Conservation (phyloP, 768 basidiomycete species). For the Chalciporus piperatus region DNA sequence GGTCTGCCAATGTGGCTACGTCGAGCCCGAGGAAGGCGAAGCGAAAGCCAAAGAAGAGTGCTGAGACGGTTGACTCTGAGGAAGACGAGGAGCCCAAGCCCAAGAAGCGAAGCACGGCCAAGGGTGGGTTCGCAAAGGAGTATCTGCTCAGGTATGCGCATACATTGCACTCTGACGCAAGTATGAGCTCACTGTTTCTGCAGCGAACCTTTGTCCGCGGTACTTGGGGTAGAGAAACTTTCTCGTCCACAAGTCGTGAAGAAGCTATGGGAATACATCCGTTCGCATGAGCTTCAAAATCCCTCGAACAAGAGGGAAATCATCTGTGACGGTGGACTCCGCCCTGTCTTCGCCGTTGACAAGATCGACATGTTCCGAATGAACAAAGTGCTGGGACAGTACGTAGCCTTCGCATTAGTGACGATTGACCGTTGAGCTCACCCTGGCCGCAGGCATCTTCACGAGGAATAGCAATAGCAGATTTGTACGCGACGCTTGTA, state of each 20-base stretch:
- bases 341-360: slow-evolving; percentile 74
- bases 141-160: slow-evolving; percentile 60
- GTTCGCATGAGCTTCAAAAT: slow-evolving; percentile 77
- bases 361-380: slow-evolving; percentile 93
- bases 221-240: slow-evolving; percentile 64
- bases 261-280: slow-evolving; percentile 87
- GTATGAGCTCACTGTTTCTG: slow-evolving; percentile 4
- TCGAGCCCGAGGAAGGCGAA: slow-evolving; percentile 45
- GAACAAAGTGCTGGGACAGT: slow-evolving; percentile 89
- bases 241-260: slow-evolving; percentile 92
- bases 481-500: slow-evolving; percentile 3
- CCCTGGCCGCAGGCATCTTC: slow-evolving; percentile 27
- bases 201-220: slow-evolving; percentile 70
- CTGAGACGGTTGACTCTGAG: slow-evolving; percentile 47
- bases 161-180: not conserved
- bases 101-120: slow-evolving; percentile 49
- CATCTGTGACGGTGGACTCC: slow-evolving; percentile 70
- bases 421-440: not conserved
- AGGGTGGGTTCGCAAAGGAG: slow-evolving; percentile 78
- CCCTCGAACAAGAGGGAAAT: slow-evolving; percentile 82
- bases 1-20: slow-evolving; percentile 35
- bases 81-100: slow-evolving; percentile 49
- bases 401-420: slow-evolving; percentile 18
- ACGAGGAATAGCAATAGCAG: slow-evolving; percentile 20
- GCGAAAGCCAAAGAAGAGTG: slow-evolving; percentile 49